A percentile compares a stretch with the other conserved stretches of the same genome.
Conservation (phyloP, 2,329 filamentous ascomycete genomes). For the Microsporum canis region DNA sequence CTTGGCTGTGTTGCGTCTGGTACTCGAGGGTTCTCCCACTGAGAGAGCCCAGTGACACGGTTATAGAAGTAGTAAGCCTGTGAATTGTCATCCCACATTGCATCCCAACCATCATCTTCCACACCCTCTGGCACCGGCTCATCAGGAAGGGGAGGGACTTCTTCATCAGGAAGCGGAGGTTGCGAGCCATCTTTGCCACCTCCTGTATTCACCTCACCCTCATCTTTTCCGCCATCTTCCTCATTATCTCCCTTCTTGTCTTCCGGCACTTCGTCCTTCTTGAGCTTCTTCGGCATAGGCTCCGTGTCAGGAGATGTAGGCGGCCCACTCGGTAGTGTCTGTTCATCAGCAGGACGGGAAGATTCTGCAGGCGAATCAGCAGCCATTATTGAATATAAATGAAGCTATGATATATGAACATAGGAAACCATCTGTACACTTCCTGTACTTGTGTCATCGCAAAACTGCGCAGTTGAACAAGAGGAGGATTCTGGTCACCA, state of each 20-base stretch:
- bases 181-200: constrained; percentile 17
- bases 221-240: constrained; percentile 9
- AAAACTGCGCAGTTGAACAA: neutral
- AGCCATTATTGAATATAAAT: constrained; percentile 5
- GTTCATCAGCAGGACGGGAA: neutral
- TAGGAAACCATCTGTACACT: constrained; percentile 3
- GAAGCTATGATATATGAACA: neutral
- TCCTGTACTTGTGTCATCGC: neutral
- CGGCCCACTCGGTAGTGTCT: neutral
- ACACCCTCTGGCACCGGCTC: constrained; percentile 38
- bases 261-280: neutral
- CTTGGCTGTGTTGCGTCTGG: constrained; percentile 31
- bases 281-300: neutral
- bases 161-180: constrained; percentile 33
- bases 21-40: constrained; percentile 80
- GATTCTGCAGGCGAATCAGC: neutral
- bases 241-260: neutral
- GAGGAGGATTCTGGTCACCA: neutral
- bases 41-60: constrained; percentile 59
- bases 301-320: neutral
- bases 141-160: constrained; percentile 40
- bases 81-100: constrained; percentile 58
- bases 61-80: constrained; percentile 78
- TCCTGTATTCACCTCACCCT: constrained; percentile 12
- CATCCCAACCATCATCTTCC: constrained; percentile 64